phyloP scores from a whole-genome alignment of 2,329 filamentous ascomycete species.

The Blastomyces percursus region DNA sequence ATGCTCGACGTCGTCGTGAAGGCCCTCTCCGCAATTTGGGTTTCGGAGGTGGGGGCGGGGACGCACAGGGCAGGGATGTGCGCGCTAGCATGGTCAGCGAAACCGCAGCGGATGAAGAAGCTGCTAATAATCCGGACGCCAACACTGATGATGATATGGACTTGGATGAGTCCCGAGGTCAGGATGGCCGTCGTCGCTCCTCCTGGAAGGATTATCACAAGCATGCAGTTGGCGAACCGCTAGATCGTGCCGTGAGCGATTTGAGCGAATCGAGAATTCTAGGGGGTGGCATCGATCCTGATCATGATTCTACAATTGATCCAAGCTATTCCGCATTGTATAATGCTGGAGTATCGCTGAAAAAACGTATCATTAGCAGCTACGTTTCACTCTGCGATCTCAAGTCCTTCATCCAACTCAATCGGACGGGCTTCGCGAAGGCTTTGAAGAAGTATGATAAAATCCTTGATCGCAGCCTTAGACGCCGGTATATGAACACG shows the following conservation, averaged over 20 bases:
- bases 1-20: conserved; percentile 33
- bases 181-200: conserved; percentile 28
- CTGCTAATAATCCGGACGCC: conserved; percentile 35
- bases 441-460: conserved; percentile 99
- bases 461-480: conserved; percentile 72
- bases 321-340: conserved; percentile 57
- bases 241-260: conserved; percentile 22
- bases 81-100: conserved; percentile 33
- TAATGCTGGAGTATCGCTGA: conserved; percentile 68
- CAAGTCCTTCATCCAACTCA: conserved; percentile 90
- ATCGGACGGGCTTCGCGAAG: conserved; percentile 92
- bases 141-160: conserved; percentile 56
- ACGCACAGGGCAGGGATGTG: conserved; percentile 7
- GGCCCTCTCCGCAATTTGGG: conserved; percentile 46
- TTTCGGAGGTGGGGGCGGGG: conserved; percentile 34
- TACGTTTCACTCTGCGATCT: conserved; percentile 93
- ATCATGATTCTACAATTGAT: conserved; percentile 57
- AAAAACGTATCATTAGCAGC: conserved; percentile 76
- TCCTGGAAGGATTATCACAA: conserved; percentile 24
- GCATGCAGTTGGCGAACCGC: conserved; percentile 20
- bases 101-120: conserved; percentile 44
- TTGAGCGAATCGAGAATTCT: conserved; percentile 38
- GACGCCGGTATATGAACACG: conserved; percentile 61
- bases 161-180: conserved; percentile 35
- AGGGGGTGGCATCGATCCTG: conserved; percentile 50